Base-by-base conservation (phyloP, 2,329 filamentous ascomycete genomes). In the Tolypocladium cylindrosporum region DNA sequence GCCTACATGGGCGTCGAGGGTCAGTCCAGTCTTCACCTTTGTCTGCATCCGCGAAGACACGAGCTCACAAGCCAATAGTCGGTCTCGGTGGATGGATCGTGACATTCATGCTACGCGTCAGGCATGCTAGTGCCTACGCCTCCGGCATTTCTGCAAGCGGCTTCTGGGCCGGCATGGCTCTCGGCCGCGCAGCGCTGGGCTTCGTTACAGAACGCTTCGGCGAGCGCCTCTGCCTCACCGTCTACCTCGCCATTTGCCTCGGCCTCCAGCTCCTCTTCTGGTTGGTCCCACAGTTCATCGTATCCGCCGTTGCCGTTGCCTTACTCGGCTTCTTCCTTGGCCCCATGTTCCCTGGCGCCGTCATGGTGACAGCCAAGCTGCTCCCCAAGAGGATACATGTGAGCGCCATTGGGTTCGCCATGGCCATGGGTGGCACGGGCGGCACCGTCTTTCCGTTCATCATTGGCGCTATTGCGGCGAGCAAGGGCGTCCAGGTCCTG, bases 71-170 rank as follows among this genome's bases (percentile, higher is more conserved):
- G 24, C 13, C 14, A 27, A 48, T 39, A 75, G 74, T 88, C 55
- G 85, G 84, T 0, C 77, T 91, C 1, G 87, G 88, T 27, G 89
- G 89, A 4, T 93, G 89, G 89, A 85, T 92, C 40, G 86, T 90
- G 40, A 86, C 85, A 0, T 91, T 92, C 68, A 91, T 92, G 87
- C 82, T 90, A 7, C 80, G 82, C 14, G 84, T 90, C 11, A 81
- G 89, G 16, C 73, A 85, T 7, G 88, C 84, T 1, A 78, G 74
- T 2, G 72, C 82, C 0, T 90, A 90, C 63, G 82, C 83, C 0
- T 85, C 85, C n/a, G 88, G 88, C 34, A 86, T 90, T 71, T 84
- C 83, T 0, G 84, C 82, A 0, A 89, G 88, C 0, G 89, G 88
- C 0, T 92, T 90, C 71, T 92, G 89, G 89, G 80, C 88, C n/a